Conservation (phyloP, 108 stramenopile species). For the Pseudonitzschia multiseries region DNA sequence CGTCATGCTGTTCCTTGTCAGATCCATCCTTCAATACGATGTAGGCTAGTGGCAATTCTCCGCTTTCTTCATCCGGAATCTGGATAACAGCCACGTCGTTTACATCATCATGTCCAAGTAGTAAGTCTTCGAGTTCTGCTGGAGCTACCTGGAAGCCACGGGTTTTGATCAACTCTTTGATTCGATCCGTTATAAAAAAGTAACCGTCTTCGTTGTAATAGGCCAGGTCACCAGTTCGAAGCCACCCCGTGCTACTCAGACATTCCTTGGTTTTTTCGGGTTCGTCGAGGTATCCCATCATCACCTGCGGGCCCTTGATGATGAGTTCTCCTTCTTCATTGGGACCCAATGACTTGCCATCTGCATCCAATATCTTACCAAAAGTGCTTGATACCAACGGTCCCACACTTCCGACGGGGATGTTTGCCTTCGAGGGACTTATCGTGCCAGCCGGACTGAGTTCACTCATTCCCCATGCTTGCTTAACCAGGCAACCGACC, state of each 20-base stretch:
- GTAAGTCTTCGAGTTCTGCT: conserved; percentile 92
- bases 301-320: conserved; percentile 82
- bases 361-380: conserved; percentile 76
- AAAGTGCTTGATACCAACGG: conserved; percentile 62
- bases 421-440: conserved; percentile 56
- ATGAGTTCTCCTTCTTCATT: conserved; percentile 80
- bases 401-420: conserved; percentile 64
- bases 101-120: conserved; percentile 75
- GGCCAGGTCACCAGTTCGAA: conserved; percentile 87
- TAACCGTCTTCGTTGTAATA: conserved; percentile 87
- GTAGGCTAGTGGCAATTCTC: conserved; percentile 90
- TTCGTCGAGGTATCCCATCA: conserved; percentile 86
- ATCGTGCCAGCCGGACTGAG: conserved; percentile 66
- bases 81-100: conserved; percentile 88
- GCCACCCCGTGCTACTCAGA: conserved; percentile 72
- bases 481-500: conserved; percentile 64
- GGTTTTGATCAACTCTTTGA: conserved; percentile 95
- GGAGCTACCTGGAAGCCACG: conserved; percentile 93
- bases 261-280: conserved; percentile 79
- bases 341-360: conserved; percentile 66
- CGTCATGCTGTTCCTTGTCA: conserved; percentile 26
- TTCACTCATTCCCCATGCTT: conserved; percentile 93
- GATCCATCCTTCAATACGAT: conserved; percentile 53
- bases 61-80: conserved; percentile 69
- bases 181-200: conserved; percentile 86